Evolutionary conservation across 805 yeast genomes (phyloP).

Genomic region (Candida silvatica): DNA sequence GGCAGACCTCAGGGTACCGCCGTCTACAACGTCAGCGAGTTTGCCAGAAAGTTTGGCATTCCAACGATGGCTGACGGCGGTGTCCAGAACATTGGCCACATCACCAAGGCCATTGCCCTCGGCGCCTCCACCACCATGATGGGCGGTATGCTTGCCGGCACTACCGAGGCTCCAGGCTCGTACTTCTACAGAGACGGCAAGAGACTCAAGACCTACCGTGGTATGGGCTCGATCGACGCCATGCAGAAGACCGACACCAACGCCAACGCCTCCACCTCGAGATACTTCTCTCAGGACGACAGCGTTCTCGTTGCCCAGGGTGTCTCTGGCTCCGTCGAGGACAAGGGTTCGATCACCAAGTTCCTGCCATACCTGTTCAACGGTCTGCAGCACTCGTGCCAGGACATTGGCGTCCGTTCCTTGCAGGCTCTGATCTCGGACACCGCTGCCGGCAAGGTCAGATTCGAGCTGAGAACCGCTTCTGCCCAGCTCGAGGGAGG

Average conservation of each 20-base stretch:
- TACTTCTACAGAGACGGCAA: slow-evolving; percentile 97
- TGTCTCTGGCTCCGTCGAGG: slow-evolving; percentile 94
- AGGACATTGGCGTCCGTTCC: slow-evolving; percentile 87
- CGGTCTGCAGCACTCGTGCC: slow-evolving; percentile 98
- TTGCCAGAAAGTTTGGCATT: slow-evolving; percentile 91
- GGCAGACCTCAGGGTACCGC: slow-evolving; percentile 99
- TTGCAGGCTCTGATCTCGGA: slow-evolving; percentile 51
- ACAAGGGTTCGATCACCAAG: slow-evolving; percentile 91
- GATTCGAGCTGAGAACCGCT: slow-evolving; percentile 97
- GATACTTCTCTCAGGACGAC: slow-evolving; percentile 96
- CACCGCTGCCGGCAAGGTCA: slow-evolving; percentile 60
- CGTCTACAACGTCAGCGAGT: slow-evolving; percentile 87
- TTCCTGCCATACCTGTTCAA: slow-evolving; percentile 89
- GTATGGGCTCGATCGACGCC: slow-evolving; percentile 99
- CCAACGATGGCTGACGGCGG: slow-evolving; percentile 99
- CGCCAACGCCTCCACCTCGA: slow-evolving; percentile 96
- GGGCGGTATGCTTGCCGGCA: slow-evolving; percentile 99
- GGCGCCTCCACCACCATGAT: slow-evolving; percentile 98
- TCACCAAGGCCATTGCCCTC: slow-evolving; percentile 90
- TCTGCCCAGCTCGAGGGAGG: slow-evolving; percentile 99
- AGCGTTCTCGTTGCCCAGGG: slow-evolving; percentile 97
- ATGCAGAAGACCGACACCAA: slow-evolving; percentile 84
- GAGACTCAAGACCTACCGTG: slow-evolving; percentile 95
- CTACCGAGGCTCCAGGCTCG: slow-evolving; percentile 96
- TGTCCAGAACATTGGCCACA: slow-evolving; percentile 97